phyloP scores from a whole-genome alignment of 495 filamentous ascomycete species.

The Xylaria acuta region DNA sequence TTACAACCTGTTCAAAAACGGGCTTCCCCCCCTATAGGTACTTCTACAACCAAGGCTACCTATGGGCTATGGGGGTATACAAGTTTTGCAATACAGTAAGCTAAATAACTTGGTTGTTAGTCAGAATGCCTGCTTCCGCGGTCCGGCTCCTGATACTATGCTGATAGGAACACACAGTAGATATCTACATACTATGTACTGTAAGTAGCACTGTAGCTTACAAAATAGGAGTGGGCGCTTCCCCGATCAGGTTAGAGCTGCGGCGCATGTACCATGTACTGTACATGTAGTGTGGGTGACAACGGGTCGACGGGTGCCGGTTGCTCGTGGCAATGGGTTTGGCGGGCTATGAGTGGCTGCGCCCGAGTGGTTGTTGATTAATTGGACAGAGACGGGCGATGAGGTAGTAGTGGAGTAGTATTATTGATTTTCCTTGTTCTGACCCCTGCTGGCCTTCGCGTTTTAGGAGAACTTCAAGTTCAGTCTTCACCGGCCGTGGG shows the following conservation, averaged over 20 bases:
- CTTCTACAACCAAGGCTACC: background rate
- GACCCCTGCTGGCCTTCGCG: background rate
- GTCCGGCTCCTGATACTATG: background rate
- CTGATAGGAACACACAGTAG: too few relatives aligned
- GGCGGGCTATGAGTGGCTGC: conserved; percentile 21
- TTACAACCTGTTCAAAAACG: too few relatives aligned
- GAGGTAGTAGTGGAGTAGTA: conserved; percentile 11
- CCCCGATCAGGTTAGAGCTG: background rate
- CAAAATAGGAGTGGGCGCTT: background rate
- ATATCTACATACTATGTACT: too few relatives aligned
- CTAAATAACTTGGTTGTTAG: background rate
- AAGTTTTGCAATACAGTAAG: background rate
- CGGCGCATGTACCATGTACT: background rate
- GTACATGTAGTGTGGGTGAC: too few relatives aligned
- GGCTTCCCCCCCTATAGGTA: too few relatives aligned
- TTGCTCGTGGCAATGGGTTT: conserved; percentile 30
- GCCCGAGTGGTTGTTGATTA: conserved; percentile 16
- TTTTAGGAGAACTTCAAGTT: background rate
- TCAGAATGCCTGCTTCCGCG: background rate
- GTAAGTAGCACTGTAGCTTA: too few relatives aligned
- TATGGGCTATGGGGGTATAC: background rate
- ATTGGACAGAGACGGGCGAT: background rate
- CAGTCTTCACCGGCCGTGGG: background rate
- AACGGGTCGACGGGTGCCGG: background rate
- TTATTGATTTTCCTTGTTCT: conserved; percentile 22